phyloP scores from a whole-genome alignment of 208 protist genomes.

The Zelonia costaricensis region DNA sequence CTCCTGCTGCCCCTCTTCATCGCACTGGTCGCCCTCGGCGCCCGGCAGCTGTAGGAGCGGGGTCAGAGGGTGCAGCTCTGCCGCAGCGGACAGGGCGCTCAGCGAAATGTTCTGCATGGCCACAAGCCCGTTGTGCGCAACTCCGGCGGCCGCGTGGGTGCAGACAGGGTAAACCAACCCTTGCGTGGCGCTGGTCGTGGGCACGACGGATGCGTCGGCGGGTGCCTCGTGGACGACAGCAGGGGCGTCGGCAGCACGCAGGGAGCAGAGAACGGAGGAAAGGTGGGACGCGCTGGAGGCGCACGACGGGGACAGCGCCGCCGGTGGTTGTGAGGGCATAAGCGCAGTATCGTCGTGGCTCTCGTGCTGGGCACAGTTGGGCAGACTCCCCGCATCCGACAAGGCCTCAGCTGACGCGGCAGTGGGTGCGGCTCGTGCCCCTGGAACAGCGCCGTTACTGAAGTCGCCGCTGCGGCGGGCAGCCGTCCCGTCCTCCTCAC shows the following conservation, averaged over 20 bases:
- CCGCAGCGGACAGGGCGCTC: constrained; percentile 15
- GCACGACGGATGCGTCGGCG: not conserved
- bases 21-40: too few relatives aligned
- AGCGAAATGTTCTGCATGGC: constrained; percentile 20
- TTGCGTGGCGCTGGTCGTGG: not conserved
- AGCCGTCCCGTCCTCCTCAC: too few relatives aligned
- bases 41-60: not conserved
- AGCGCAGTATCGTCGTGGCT: too few relatives aligned
- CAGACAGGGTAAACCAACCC: too few relatives aligned
- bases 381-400: not conserved
- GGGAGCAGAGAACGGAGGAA: constrained; percentile 16
- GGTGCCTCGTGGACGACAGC: not conserved
- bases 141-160: too few relatives aligned
- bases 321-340: too few relatives aligned
- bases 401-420: too few relatives aligned
- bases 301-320: not conserved
- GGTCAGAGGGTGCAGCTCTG: constrained; percentile 14
- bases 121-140: constrained; percentile 6
- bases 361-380: not conserved
- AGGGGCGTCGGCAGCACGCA: constrained; percentile 1
- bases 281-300: constrained; percentile 18
- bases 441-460: too few relatives aligned
- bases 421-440: too few relatives aligned
- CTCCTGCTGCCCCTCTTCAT: not conserved
- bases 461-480: too few relatives aligned